phyloP scores from a whole-genome alignment of 164 flowering plant genomes.

The Magnolia sinica region DNA sequence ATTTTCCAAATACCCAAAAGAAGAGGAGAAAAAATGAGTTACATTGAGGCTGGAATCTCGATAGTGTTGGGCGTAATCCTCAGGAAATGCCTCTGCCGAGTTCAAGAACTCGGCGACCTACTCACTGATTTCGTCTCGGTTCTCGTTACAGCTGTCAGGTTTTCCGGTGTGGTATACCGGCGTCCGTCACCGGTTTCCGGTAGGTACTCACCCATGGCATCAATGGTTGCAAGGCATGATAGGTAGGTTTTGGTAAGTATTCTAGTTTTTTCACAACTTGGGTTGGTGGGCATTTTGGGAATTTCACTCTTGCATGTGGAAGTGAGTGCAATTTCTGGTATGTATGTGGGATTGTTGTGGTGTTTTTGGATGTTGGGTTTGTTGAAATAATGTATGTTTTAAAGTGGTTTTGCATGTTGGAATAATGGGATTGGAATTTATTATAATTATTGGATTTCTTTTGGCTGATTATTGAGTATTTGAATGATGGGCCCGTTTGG shows the following conservation, averaged over 20 bases:
- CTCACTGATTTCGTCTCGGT: slow-evolving; percentile 20
- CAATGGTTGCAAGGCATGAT: slow-evolving; percentile 26
- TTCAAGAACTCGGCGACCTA: slow-evolving; percentile 24
- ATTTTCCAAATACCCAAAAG: neutral
- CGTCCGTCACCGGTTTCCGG: slow-evolving; percentile 8
- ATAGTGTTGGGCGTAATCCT: slow-evolving; percentile 26
- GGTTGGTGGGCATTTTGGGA: too few species aligned
- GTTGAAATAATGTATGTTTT: neutral
- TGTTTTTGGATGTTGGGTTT: neutral
- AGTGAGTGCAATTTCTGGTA: neutral
- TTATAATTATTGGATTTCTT: too few species aligned
- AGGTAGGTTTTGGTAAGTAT: slow-evolving; percentile 9
- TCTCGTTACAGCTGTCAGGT: slow-evolving; percentile 21
- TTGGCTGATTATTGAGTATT: too few species aligned
- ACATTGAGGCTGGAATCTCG: slow-evolving; percentile 21
- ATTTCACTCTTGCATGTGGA: too few species aligned
- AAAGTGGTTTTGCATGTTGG: neutral
- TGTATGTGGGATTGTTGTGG: neutral
- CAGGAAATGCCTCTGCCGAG: slow-evolving; percentile 30
- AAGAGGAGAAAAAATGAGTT: slow-evolving; percentile 13
- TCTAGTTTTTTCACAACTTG: too few species aligned
- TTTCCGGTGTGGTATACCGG: slow-evolving; percentile 16
- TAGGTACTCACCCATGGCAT: slow-evolving; percentile 21
- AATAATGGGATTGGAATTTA: neutral
- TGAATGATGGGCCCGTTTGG: too few species aligned